A percentile compares a stretch with the other conserved stretches of the same genome.
Evolutionary conservation across 2,329 filamentous ascomycete genomes (phyloP).

Genomic region (Dryadomyces quercus-mongolicae): DNA sequence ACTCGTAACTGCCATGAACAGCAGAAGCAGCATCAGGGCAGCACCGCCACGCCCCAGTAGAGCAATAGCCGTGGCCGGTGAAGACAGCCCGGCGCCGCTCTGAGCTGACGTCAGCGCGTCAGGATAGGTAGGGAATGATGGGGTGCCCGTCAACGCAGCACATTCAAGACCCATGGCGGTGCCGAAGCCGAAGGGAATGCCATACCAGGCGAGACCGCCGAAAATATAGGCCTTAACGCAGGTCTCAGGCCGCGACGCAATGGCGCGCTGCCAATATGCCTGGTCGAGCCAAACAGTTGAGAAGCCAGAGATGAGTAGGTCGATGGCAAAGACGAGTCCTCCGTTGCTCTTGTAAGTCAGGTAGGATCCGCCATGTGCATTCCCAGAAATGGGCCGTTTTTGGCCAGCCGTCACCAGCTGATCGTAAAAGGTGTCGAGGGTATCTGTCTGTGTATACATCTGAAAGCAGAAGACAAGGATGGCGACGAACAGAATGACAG

Average conservation of each 20-base stretch:
- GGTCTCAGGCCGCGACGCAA: constrained; percentile 26
- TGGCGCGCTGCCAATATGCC: constrained; percentile 31
- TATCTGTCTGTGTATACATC: constrained; percentile 19
- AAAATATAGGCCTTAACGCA: constrained; percentile 28
- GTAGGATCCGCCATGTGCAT: constrained; percentile 21
- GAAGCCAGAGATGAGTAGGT: constrained; percentile 25
- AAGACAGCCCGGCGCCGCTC: constrained; percentile 19
- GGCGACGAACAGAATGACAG: constrained; percentile 24
- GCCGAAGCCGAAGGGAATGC: constrained; percentile 23
- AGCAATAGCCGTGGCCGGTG: constrained; percentile 20
- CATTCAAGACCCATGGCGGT: constrained; percentile 23
- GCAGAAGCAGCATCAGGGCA: constrained; percentile 23
- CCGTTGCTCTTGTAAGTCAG: constrained; percentile 23
- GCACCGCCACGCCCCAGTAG: constrained; percentile 24
- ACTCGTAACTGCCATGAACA: constrained; percentile 35
- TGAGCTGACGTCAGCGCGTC: constrained; percentile 18
- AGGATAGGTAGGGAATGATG: constrained; percentile 20
- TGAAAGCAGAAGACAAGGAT: constrained; percentile 26
- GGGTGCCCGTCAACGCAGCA: constrained; percentile 17
- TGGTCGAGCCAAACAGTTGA: constrained; percentile 26
- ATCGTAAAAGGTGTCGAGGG: constrained; percentile 23
- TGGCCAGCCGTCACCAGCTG: constrained; percentile 20
- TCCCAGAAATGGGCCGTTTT: constrained; percentile 20
- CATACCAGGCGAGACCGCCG: constrained; percentile 27
- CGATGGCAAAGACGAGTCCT: constrained; percentile 24